Base-by-base conservation (phyloP, 306 rosid species). In the Pyrus pyrifolia region DNA sequence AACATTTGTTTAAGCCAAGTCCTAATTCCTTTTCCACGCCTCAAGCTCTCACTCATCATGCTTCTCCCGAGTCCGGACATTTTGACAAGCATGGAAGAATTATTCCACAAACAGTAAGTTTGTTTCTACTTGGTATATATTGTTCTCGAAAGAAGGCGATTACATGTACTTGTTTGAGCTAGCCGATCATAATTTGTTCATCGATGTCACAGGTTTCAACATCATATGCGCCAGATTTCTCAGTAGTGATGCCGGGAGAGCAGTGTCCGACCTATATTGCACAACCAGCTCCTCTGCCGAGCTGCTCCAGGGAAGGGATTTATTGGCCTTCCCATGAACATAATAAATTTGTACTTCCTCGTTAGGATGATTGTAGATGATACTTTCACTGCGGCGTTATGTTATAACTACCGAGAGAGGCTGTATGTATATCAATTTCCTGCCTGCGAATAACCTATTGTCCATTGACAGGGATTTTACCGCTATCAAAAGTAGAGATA, bases 181-280 rank as follows among this genome's bases (percentile, higher is more conserved):
- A 18, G 55, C 55, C 5, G 21, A 51, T 15, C 55, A 51, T 51
- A 64, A 18, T 31, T 31, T 30, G 13, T 64, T 64, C 68, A 9
- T 31, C 29, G 13, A 11, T 40, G 8, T 77, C 44, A 45, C 88
- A 93, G 98, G 92, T 87, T 71, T 2, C 87, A 66, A 21, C 82
- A 58, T 79, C 84, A 19, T 89, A 83, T 80, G 92, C 88, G 13
- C 71, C 83, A 7, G 98, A 93, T 82, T 83, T 91, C 60, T 87
- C 96, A 65, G 96, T 93, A 6, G 66, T 93, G 89, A 93, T 93
- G 98, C 98, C 98, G 31, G 98, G 98, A 31, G 92, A 91, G 87
- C 86, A 87, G 31, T 85, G 83, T 79, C 98, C 98, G 18, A 89
- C 93, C 72, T 88, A 81, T 84, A 86, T 93, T 21, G 98, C 98